Base-by-base conservation (phyloP, 768 basidiomycete species). In the Rhizopogon sp. region DNA sequence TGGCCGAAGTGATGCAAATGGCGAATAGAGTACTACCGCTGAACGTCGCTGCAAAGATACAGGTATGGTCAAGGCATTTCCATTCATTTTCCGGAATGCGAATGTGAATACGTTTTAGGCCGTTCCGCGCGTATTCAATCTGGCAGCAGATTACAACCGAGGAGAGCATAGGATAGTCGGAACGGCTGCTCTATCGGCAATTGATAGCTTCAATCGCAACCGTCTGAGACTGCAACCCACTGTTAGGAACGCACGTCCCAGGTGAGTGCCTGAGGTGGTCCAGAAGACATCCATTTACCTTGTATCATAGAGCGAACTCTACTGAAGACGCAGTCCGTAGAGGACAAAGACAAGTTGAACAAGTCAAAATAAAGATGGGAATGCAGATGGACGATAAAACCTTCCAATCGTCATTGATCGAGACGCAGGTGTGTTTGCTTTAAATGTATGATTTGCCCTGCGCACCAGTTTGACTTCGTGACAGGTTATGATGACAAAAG, bases 321-420 rank as follows among this genome's bases (percentile, higher is more conserved):
- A 77, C 88, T 1, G 92, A 95, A 64, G 96, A 98, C 63, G 81
- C 90, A 2, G 80, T 95, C 33, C 82, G 90, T 31, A 80, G 93
- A 44, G 90, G 90, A 11, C 95, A 97, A 70, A 79, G 90, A 57
- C 92, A 93, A 61, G 87, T 95, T 2, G 93, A 97, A 62, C 90
- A 93, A 62, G 86, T 83, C 25, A 94, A 91, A 70, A 77, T 97
- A 52, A 92, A 93, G 66, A 80, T 89, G 65, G 89, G 87, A 56
- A 84, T 97, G 81, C 90, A 93, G 71, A 91, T 98, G 83, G 97
- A 99, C 66, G 97, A 98, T 69, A 87, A 80, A 67, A 82, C 88
- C 4, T 99, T 98, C 71, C 92, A 95, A 64, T 76, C 85, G 4
- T 80, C 78, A 40, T 74, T 99, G 49, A 76, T 94, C 20, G 93